Percentiles rank a stretch among this genome's conserved stretches.
Conservation (phyloP, 2,329 filamentous ascomycete species). For the Alternaria tenuissima region DNA sequence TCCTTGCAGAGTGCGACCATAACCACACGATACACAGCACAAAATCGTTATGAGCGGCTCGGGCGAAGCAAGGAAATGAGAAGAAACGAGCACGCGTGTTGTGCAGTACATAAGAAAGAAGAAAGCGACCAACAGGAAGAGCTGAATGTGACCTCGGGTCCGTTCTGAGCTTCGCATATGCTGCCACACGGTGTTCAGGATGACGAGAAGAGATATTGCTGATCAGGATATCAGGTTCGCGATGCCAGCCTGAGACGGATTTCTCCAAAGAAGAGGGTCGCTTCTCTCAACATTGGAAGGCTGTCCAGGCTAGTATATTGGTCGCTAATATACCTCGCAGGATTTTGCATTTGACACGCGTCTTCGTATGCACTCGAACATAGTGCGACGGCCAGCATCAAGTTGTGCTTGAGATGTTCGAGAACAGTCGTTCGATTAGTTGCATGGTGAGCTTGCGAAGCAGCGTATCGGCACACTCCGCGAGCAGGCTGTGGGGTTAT, state of each 20-base stretch:
- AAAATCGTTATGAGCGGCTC: background rate
- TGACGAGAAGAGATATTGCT: background rate
- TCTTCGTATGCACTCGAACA: background rate
- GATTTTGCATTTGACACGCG: background rate
- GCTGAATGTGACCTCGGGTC: background rate
- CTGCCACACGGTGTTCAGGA: background rate
- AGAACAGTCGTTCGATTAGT: background rate
- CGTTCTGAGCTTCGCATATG: background rate
- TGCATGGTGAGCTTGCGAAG: background rate
- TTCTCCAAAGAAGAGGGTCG: background rate
- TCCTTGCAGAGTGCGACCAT: background rate
- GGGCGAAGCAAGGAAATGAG: background rate
- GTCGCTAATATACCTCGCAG: slow-evolving; percentile 1
- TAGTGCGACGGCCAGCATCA: background rate
- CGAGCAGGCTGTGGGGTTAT: slow-evolving; percentile 7
- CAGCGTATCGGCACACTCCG: background rate
- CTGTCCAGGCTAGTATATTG: background rate
- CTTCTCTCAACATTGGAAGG: background rate
- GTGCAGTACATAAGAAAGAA: background rate
- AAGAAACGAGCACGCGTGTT: background rate
- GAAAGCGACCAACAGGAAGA: background rate
- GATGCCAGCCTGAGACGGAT: background rate
- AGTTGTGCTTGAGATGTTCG: background rate
- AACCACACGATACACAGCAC: background rate
- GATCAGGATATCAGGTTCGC: background rate